Evolutionary conservation across 1,284 basidiomycete species (phyloP).

Genomic region (Retiboletus fuscus): DNA sequence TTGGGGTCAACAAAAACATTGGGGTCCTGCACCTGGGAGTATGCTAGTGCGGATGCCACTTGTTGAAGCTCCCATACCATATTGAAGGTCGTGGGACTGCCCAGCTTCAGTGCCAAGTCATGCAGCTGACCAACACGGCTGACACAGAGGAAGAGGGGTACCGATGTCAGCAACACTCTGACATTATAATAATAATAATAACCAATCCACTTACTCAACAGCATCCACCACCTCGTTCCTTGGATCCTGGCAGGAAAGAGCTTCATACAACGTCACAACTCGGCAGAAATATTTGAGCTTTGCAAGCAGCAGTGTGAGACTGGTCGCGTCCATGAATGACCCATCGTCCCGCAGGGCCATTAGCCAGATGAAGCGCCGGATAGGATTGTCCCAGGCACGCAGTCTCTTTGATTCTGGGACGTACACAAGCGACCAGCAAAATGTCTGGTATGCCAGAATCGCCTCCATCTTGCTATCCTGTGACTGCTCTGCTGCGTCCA

Average conservation of each 20-base stretch:
- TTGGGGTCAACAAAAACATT: conserved; percentile 14
- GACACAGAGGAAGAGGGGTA: not conserved
- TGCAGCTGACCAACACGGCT: conserved; percentile 11
- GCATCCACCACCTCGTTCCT: not conserved
- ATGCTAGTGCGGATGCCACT: not conserved
- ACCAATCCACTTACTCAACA: conserved; percentile 12
- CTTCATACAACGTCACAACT: conserved; percentile 1
- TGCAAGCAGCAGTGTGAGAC: conserved; percentile 9
- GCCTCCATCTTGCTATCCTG: not conserved
- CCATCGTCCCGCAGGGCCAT: conserved; percentile 18
- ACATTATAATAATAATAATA: too few species aligned
- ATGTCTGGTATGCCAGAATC: conserved; percentile 12
- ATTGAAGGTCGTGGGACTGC: conserved; percentile 3
- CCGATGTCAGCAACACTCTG: not conserved
- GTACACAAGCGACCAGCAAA: conserved; percentile 24
- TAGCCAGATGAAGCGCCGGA: conserved; percentile 25
- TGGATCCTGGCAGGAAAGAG: not conserved
- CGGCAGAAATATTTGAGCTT: conserved; percentile 34
- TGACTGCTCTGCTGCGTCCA: not conserved
- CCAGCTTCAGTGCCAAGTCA: not conserved
- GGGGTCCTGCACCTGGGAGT: conserved; percentile 14
- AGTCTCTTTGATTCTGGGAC: not conserved
- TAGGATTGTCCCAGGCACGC: conserved; percentile 10
- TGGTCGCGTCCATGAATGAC: conserved; percentile 11
- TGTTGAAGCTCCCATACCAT: conserved; percentile 27